Evolutionary conservation across 768 basidiomycete genomes (phyloP), one percentile per base, ranked within the genome.

Genomic region (Thelephora ganbajun): DNA sequence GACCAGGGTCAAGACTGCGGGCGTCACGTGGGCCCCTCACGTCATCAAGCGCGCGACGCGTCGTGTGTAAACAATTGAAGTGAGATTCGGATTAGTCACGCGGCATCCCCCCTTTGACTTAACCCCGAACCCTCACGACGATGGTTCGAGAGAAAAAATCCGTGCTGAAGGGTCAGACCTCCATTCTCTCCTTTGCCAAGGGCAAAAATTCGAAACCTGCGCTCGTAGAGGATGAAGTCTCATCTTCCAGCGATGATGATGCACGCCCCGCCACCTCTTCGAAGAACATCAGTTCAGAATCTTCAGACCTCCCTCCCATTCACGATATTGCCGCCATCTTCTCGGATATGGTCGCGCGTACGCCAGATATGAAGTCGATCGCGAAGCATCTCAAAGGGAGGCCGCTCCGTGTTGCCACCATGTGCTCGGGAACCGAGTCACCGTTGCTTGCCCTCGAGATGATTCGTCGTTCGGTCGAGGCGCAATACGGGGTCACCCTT

Each of bases 351-450:
- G 72, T 88, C 51, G 65, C 71, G 43, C 77, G 69, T 54, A 73
- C 80, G 35, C 76, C 83, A 11, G 67, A 77, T 47, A 77, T 89
- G 52, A 74, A 77, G 57, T 66, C 67, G 1, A 78, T 88, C 36
- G 80, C 75, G 14, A 69, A 80, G 54, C 80, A 70, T 41, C 65
- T 88, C 43, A 63, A 72, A 49, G 90, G 91, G 2, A 76, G 91
- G 50, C 90, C 85, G 57, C 69, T 97, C 61, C 84, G 91, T 62
- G 77, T 97, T 50, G 93, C 91, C 3, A 97, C 93, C 11, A 97
- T 97, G 93, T 96, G 85, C 64, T 94, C 91, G 36, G 93, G 93
- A 20, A 97, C 93, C 5, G 93, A 97, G 59, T 90, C 89, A 1
- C 93, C 93, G 45, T 74, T 97, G 19, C 79, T 96, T 33, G 93